Evolutionary conservation across 1,284 basidiomycete species (phyloP), one percentile per base, ranked within the genome.

Genomic region (Naganishia sp.): DNA sequence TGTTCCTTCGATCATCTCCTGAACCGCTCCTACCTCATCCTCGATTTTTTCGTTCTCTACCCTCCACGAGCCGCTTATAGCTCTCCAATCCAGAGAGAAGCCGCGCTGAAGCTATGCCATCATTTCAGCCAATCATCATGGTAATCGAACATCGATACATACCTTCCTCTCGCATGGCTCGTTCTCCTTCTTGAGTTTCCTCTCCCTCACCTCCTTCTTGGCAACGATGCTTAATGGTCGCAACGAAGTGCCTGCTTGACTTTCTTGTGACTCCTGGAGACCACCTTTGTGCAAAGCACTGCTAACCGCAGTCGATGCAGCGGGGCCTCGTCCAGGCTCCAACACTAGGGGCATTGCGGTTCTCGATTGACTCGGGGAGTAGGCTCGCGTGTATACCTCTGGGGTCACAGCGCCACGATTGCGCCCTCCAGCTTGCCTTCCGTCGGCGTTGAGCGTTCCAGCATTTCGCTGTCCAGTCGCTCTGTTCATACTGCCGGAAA

Each of bases 61-160:
- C 55, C 6, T 69, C 31, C 6, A 69, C 64, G 4, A 67, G 64
- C 76, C 76, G 10, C 57, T 55, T 18, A 79, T 70, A 0, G 74
- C 72, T 15, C 78, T 72, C 70, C 79, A 77, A 69, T 79, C 78
- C 49, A 80, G 74, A 0, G 78, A 80, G 68, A 80, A 77, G 1
- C 78, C 76, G 53, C 77, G 70, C 9, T 72, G 70, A 28, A 74
- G 71, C 73, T 78, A 64, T 3, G 46, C 0, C 21, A 28, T 7
- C 15, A n/a, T 21, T 16, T 63, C 44, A 53, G 39, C 36, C 10
- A 28, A 16, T 49, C 33, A 56, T 55, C 25, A n/a, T 16, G 36
- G 31, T 16, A 7, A 33, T 11, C 59, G 11, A 64, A 36, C 28
- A n/a, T 16, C 11, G 11, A 65, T 72, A 39, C 36, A 65, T 48